phyloP scores from a whole-genome alignment of 495 filamentous ascomycete species.

The Penicillium maclennaniae region DNA sequence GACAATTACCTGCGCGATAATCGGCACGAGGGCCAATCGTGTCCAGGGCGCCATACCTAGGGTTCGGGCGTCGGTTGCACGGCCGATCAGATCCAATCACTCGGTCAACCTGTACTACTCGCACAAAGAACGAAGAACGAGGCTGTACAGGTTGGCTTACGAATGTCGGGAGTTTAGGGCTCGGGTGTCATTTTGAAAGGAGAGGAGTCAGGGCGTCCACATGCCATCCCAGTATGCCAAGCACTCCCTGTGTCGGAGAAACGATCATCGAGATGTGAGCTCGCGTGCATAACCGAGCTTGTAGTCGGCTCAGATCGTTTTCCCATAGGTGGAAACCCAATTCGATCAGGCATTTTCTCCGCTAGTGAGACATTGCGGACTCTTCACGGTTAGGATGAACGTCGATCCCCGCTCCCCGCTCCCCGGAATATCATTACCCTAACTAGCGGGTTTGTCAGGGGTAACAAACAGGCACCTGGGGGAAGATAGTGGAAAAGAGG shows the following conservation, averaged over 20 bases:
- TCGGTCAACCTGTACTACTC: slow-evolving; percentile 1
- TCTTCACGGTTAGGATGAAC: neutral
- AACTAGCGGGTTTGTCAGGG: slow-evolving; percentile 13
- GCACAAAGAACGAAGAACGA: slow-evolving; percentile 1
- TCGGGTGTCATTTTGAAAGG: neutral
- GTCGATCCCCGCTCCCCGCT: slow-evolving; percentile 9
- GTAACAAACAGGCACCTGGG: neutral
- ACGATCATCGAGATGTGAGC: slow-evolving; percentile 16
- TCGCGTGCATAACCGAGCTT: slow-evolving; percentile 20
- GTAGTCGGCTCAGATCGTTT: neutral
- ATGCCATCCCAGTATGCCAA: slow-evolving; percentile 8
- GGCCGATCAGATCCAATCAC: slow-evolving; percentile 6
- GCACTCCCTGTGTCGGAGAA: neutral
- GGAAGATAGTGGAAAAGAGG: neutral
- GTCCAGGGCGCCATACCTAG: slow-evolving; percentile 23
- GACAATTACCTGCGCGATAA: slow-evolving; percentile 11
- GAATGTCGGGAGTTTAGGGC: neutral
- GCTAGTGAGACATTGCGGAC: slow-evolving; percentile 1
- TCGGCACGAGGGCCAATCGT: slow-evolving; percentile 15
- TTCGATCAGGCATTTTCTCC: neutral
- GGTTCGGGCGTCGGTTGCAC: slow-evolving; percentile 1
- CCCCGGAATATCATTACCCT: slow-evolving; percentile 20
- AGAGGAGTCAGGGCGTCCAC: slow-evolving; percentile 10
- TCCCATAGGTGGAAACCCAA: slow-evolving; percentile 6
- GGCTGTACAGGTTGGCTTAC: neutral